Evolutionary conservation across 306 rosid genomes (phyloP), one percentile per base, ranked within the genome.

Genomic region (Malus fusca): DNA sequence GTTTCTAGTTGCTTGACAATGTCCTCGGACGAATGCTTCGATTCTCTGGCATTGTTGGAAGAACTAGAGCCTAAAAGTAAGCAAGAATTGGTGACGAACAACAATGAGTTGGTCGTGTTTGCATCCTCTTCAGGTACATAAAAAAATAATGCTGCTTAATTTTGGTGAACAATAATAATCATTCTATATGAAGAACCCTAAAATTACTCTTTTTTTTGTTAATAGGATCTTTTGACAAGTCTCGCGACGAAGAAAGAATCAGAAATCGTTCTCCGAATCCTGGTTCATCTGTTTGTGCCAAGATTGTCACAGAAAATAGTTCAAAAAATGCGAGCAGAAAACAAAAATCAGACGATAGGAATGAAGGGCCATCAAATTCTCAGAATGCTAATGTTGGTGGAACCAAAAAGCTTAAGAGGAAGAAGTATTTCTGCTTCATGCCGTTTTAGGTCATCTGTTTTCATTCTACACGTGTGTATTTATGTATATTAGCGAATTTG

Each of bases 11-110:
- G 88, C 69, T 0, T 79, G 77, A 76, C 83, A 9, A 74, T 77
- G 71, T 77, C 88, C 3, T 87, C 88, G 5, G 84, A 71, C n/a
- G 86, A 81, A 66, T 70, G 63, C 43, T 87, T 87, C 22, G 88
- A 81, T 77, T 17, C 68, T 2, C 58, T 73, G 65, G 86, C 60
- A 10, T 44, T 87, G 66, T 78, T 84, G 78, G 60, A 61, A 44
- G 84, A 77, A 55, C 35, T 77, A 67, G 82, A 82, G 44, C 33
- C 53, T 6, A 69, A 60, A 52, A 55, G 55, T 55, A 63, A 53
- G 48, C 73, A n/a, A 8, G 70, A 65, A 22, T 31, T 5, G 61
- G 63, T 11, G 12, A 79, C 30, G 35, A 81, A 76, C 31, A 73
- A 60, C 60, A 76, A 76, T 55, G 72, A 84, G 80, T 72, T 64